phyloP scores from a whole-genome alignment of 2,329 filamentous ascomycete species.

The Camillea tinctor region DNA sequence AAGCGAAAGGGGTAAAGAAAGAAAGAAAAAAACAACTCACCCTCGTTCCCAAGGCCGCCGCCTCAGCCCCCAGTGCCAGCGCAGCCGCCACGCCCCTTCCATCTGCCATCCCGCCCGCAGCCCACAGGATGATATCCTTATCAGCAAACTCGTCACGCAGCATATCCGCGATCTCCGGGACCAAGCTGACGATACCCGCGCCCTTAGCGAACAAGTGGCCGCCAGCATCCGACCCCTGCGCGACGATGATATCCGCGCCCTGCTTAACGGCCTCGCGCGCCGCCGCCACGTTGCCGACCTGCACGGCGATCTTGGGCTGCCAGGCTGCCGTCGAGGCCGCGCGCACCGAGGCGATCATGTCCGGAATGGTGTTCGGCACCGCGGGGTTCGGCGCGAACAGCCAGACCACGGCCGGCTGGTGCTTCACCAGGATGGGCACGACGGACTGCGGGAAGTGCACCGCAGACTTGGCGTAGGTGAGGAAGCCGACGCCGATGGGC shows the following conservation, averaged over 20 bases:
- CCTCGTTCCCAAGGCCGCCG: constrained; percentile 27
- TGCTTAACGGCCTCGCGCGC: constrained; percentile 38
- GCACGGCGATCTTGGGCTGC: constrained; percentile 47
- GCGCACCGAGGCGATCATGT: constrained; percentile 19
- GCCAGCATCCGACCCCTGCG: constrained; percentile 53
- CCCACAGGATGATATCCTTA: constrained; percentile 37
- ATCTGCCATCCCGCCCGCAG: constrained; percentile 50
- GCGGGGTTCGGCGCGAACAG: constrained; percentile 58
- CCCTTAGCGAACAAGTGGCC: constrained; percentile 49
- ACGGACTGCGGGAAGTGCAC: constrained; percentile 41
- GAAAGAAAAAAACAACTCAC: constrained; percentile 18
- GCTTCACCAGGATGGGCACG: constrained; percentile 49
- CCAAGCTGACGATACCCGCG: constrained; percentile 44
- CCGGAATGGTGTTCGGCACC: constrained; percentile 18
- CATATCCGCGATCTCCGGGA: constrained; percentile 48
- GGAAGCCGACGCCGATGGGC: constrained; percentile 61
- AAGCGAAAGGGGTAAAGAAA: neutral
- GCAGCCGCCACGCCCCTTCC: constrained; percentile 46
- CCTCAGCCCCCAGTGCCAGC: constrained; percentile 41
- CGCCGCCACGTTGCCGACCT: constrained; percentile 48
- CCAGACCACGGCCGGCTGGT: constrained; percentile 62
- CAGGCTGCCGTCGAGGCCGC: constrained; percentile 6
- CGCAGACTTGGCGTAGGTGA: constrained; percentile 50
- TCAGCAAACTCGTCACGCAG: constrained; percentile 29
- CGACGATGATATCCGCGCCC: constrained; percentile 47